Percentiles rank a stretch among this genome's conserved stretches.
These are phyloP conservation scores for Ocimum tenuiflorum DNA, from an alignment of 257 asterid species.

Conservation along the genomic window DNA sequence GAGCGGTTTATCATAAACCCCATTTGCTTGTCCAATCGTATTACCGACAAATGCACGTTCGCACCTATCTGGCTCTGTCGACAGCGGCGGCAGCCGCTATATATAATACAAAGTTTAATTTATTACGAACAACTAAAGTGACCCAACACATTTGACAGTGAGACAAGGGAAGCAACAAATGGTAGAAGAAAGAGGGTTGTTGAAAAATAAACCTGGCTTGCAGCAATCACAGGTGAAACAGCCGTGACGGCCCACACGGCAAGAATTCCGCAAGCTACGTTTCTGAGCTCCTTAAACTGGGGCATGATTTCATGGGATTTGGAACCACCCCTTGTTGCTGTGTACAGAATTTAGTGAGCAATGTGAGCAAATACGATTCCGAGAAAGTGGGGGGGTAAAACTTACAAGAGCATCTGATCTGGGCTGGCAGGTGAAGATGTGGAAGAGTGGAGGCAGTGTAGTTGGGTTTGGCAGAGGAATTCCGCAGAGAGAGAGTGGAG, in stretches of 20 bases:
- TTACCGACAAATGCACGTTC: conserved; percentile 91
- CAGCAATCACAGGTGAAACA: conserved; percentile 80
- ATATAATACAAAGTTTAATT: conserved; percentile 30
- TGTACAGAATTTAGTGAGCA: not conserved
- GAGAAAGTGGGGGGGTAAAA: not conserved
- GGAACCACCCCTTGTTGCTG: conserved; percentile 38
- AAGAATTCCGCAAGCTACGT: conserved; percentile 73
- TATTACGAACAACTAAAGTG: not conserved
- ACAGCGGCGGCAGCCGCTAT: conserved; percentile 93
- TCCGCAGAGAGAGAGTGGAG: conserved; percentile 33
- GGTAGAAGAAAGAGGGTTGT: not conserved
- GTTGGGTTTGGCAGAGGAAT: conserved; percentile 19
- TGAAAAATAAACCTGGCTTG: conserved; percentile 37
- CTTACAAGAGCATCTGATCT: conserved; percentile 55
- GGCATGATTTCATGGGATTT: conserved; percentile 20
- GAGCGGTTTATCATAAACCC: conserved; percentile 92
- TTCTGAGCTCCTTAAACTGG: conserved; percentile 54
- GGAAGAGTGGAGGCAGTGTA: conserved; percentile 14
- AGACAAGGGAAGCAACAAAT: too few species aligned
- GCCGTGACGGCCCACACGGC: conserved; percentile 77
- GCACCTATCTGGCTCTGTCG: conserved; percentile 75
- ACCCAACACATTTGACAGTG: not conserved
- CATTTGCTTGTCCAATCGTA: conserved; percentile 95
- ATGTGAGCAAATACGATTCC: too few species aligned
- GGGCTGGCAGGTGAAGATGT: conserved; percentile 27